Conservation (phyloP, 805 yeast species). For the Metschnikowia aberdeeniae region DNA sequence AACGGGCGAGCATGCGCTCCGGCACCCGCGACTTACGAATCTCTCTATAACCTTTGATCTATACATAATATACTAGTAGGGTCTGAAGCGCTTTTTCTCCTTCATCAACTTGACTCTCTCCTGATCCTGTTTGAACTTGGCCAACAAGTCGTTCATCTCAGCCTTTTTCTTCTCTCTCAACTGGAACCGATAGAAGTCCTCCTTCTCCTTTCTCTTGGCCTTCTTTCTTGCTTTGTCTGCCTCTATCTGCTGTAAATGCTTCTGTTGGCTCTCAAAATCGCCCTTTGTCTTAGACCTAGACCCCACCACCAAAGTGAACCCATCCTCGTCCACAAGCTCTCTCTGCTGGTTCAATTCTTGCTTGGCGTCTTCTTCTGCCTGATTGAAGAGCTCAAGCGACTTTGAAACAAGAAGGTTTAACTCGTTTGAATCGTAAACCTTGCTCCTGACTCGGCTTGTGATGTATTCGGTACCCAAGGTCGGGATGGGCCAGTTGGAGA, state of each 20-base stretch:
- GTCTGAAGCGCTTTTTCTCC: slow-evolving; percentile 79
- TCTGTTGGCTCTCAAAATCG: slow-evolving; percentile 58
- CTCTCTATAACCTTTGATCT: background rate
- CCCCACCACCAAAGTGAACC: slow-evolving; percentile 87
- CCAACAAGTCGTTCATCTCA: slow-evolving; percentile 83
- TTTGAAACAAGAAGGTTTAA: slow-evolving; percentile 55
- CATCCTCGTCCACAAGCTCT: slow-evolving; percentile 82
- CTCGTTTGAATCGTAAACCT: slow-evolving; percentile 45
- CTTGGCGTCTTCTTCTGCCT: slow-evolving; percentile 59
- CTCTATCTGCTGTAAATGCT: slow-evolving; percentile 35
- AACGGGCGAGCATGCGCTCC: background rate
- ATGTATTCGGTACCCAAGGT: slow-evolving; percentile 42
- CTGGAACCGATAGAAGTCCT: slow-evolving; percentile 94
- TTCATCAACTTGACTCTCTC: slow-evolving; percentile 74
- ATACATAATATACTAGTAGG: slow-evolving; percentile 46
- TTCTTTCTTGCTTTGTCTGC: slow-evolving; percentile 42
- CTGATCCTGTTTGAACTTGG: slow-evolving; percentile 87
- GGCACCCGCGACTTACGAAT: slow-evolving; percentile 1
- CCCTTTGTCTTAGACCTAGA: slow-evolving; percentile 78
- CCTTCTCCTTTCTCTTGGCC: slow-evolving; percentile 70
- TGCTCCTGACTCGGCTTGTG: slow-evolving; percentile 28
- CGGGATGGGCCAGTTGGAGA: slow-evolving; percentile 38
- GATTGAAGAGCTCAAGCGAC: slow-evolving; percentile 63
- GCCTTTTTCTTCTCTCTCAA: slow-evolving; percentile 88
- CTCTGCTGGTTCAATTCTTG: slow-evolving; percentile 53